Evolutionary conservation across 805 yeast genomes (phyloP).

Genomic region (Priceomyces medius): DNA sequence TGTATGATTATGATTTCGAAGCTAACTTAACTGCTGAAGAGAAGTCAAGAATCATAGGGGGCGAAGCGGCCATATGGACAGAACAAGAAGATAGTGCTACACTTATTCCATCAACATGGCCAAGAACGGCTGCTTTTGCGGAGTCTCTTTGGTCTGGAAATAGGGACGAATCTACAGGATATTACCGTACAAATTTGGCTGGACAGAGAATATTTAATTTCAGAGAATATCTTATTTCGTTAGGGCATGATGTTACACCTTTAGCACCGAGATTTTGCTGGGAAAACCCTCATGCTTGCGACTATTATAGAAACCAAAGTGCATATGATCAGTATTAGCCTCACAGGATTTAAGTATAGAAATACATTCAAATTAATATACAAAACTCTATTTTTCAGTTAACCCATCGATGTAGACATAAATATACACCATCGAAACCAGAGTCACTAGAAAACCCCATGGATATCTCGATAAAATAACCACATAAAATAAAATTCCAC

Average conservation of each 20-base stretch:
- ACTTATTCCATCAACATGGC: constrained; percentile 35
- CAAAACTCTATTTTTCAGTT: too few species aligned
- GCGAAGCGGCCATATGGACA: constrained; percentile 40
- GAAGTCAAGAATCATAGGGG: constrained; percentile 33
- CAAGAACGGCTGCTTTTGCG: constrained; percentile 41
- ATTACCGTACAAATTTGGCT: constrained; percentile 24
- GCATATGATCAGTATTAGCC: constrained; percentile 6
- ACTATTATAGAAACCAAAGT: constrained; percentile 16
- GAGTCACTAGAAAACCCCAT: too few species aligned
- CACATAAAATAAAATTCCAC: too few species aligned
- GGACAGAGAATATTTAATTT: constrained; percentile 38
- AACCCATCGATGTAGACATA: too few species aligned
- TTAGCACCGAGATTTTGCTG: constrained; percentile 37
- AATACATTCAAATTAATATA: too few species aligned
- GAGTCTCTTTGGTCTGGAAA: constrained; percentile 44
- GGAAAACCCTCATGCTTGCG: constrained; percentile 39
- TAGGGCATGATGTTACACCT: constrained; percentile 33
- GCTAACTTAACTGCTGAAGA: constrained; percentile 29
- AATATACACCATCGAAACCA: too few species aligned
- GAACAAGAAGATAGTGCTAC: constrained; percentile 36
- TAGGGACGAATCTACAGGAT: constrained; percentile 25
- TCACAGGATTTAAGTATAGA: too few species aligned
- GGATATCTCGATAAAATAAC: too few species aligned
- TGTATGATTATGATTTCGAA: constrained; percentile 35
- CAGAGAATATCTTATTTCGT: constrained; percentile 37